Conservation (phyloP, 495 filamentous ascomycete genomes). For the Hypoxylon perforatum region DNA sequence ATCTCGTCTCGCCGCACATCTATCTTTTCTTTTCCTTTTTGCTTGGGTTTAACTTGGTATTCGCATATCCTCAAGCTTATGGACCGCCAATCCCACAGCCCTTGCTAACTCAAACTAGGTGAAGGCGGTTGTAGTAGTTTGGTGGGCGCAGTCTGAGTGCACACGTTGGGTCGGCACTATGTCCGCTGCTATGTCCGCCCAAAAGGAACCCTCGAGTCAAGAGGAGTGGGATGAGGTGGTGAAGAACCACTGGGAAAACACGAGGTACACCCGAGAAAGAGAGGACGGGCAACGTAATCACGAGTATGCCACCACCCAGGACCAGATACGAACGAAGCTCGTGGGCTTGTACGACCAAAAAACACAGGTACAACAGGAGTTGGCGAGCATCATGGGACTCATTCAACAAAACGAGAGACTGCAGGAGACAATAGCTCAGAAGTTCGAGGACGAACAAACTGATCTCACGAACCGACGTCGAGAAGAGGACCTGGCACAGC, state of each 20-base stretch:
- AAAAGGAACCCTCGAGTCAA: conserved; percentile 22
- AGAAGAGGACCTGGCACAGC: conserved; percentile 31
- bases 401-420: conserved; percentile 34
- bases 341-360: conserved; percentile 32
- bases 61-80: background rate
- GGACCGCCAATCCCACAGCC: background rate
- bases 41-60: background rate
- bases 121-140: conserved; percentile 6
- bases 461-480: conserved; percentile 19
- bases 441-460: conserved; percentile 27
- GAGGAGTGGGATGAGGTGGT: conserved; percentile 39
- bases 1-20: conserved; percentile 17
- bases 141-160: conserved; percentile 6
- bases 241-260: conserved; percentile 33
- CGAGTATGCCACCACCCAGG: conserved; percentile 29
- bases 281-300: conserved; percentile 29
- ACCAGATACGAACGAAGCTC: conserved; percentile 28
- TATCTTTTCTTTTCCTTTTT: conserved; percentile 7
- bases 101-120: conserved; percentile 23
- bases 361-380: conserved; percentile 20
- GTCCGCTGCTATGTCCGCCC: conserved; percentile 41
- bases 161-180: conserved; percentile 27
- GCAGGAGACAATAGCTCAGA: conserved; percentile 31
- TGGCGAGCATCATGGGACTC: conserved; percentile 9
- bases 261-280: conserved; percentile 24